phyloP scores from a whole-genome alignment of 2,329 filamentous ascomycete genomes.

The Diplodia mutila region DNA sequence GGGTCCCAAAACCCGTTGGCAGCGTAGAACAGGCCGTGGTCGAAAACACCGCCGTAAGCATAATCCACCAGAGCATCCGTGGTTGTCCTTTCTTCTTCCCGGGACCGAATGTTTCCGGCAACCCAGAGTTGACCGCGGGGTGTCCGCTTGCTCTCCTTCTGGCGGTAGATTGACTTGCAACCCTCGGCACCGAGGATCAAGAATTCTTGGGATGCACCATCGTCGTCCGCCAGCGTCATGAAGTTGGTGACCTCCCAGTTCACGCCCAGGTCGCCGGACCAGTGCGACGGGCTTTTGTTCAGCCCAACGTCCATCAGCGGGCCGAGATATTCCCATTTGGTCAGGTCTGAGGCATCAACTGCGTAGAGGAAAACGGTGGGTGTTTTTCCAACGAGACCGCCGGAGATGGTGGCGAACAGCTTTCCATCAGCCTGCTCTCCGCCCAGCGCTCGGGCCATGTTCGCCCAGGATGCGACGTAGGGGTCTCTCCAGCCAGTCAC shows the following conservation, averaged over 20 bases:
- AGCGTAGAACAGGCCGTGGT: conserved; percentile 55
- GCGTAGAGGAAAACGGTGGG: conserved; percentile 55
- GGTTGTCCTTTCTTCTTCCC: background rate
- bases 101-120: conserved; percentile 38
- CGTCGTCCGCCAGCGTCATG: conserved; percentile 41
- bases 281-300: conserved; percentile 47
- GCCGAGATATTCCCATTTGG: conserved; percentile 52
- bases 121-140: conserved; percentile 51
- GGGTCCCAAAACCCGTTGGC: conserved; percentile 56
- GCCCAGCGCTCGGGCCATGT: conserved; percentile 31
- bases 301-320: conserved; percentile 47
- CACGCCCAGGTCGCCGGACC: conserved; percentile 55
- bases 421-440: conserved; percentile 25
- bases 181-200: conserved; percentile 55
- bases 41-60: conserved; percentile 51
- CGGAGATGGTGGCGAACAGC: conserved; percentile 55
- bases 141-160: conserved; percentile 7
- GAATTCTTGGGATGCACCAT: conserved; percentile 42
- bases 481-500: conserved; percentile 52
- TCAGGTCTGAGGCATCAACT: conserved; percentile 45
- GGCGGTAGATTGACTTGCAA: conserved; percentile 33
- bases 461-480: conserved; percentile 40
- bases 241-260: conserved; percentile 59
- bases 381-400: conserved; percentile 47
- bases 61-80: conserved; percentile 35